Base-by-base conservation (phyloP, 2,329 filamentous ascomycete species). In the Pseudophaeomoniella oleicola region DNA sequence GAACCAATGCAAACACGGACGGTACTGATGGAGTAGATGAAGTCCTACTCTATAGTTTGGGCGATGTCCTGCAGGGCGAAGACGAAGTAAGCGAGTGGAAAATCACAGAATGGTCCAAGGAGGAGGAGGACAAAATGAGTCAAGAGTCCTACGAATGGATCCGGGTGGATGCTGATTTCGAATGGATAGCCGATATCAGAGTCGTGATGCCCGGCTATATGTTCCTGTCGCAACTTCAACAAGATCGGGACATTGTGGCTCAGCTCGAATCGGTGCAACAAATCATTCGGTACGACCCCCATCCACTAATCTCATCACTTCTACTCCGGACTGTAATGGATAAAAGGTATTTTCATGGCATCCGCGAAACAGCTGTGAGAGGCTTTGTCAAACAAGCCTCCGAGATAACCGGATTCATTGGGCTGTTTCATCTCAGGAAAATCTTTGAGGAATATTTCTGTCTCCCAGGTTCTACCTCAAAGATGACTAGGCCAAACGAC, bases 111-210 rank as follows among this genome's bases (percentile, higher is more conserved):
- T 98, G 88, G 87, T 79, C 82, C 34, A 73, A 81, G 41, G 84
- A 92, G 38, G 84, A 88, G 12, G 87, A 96, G 57, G 72, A 80
- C 22, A 78, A 77, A 50, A 96, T 98, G 87, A 85, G 90, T 39
- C 77, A 86, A 44, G 90, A 98, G 54, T 93, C 85, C 0, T 98
- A 94, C 51, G 90, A 98, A 55, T 98, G 92, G 90, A 93, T 98
- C 47, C 80, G 90, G 14, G 82, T 96, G 61, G 90, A 98, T 56
- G 87, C 88, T 12, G 92, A 98, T 58, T 96, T 96, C 47, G 90
- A 98, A 56, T 98, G 90, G 90, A 78, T 94, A 39, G 35, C 36
- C 15, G 18, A 16, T 16, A 35, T 38, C 15, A 11, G 82, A 42
- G 63, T 80, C 34, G 79, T 78, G 44, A 85, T 94, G 70, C 85